These are phyloP conservation scores for Galerina marginata DNA, from an alignment of 768 basidiomycete species.

Conservation along the genomic window DNA sequence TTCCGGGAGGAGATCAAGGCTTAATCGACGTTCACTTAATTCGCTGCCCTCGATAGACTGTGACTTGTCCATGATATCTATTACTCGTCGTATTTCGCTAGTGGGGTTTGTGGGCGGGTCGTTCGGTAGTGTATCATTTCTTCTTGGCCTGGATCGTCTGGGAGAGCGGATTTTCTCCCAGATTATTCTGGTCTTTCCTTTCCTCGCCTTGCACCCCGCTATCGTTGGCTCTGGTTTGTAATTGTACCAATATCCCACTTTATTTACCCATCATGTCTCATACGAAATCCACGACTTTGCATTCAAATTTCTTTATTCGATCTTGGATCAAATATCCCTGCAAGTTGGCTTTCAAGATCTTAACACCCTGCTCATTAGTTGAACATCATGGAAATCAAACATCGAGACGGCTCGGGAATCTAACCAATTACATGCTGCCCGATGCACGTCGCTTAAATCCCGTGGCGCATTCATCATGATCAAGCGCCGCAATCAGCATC, in stretches of 20 bases:
- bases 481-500: too few relatives aligned
- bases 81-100: too few relatives aligned
- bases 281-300: not conserved
- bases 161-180: not conserved
- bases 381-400: too few relatives aligned
- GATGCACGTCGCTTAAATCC: too few relatives aligned
- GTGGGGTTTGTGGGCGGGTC: too few relatives aligned
- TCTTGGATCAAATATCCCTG: not conserved
- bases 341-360: too few relatives aligned
- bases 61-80: not conserved
- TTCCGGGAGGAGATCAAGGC: constrained; percentile 32
- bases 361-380: too few relatives aligned
- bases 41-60: not conserved
- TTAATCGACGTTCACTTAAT: constrained; percentile 17
- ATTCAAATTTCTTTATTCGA: not conserved
- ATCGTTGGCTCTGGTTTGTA: not conserved
- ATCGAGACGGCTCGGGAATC: too few relatives aligned
- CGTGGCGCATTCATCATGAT: too few relatives aligned
- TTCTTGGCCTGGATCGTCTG: not conserved
- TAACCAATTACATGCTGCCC: too few relatives aligned
- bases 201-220: not conserved
- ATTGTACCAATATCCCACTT: constrained; percentile 4
- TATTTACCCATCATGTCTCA: constrained; percentile 3
- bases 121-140: not conserved
- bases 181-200: not conserved